Percentiles rank a stretch among this genome's conserved stretches.
phyloP scores from a whole-genome alignment of 306 rosid genomes.

The Casuarina equisetifolia region DNA sequence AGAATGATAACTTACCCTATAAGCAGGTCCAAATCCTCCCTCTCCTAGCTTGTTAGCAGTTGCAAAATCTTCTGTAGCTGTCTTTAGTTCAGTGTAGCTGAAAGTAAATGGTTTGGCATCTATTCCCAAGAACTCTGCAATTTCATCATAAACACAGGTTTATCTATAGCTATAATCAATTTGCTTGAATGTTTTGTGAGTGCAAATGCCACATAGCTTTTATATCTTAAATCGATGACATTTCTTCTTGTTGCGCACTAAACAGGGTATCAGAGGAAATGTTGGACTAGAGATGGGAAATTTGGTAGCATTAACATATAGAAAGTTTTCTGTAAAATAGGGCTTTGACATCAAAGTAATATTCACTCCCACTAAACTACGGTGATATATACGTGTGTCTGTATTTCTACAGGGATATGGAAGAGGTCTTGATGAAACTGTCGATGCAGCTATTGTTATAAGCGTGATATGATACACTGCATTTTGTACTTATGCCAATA shows the following conservation, averaged over 20 bases:
- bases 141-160: background rate
- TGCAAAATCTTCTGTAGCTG: too few species aligned
- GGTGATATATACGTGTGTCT: background rate
- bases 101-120: too few species aligned
- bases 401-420: too few species aligned
- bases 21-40: constrained; percentile 53
- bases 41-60: too few species aligned
- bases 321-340: background rate
- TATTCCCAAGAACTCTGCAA: too few species aligned
- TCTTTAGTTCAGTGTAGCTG: too few species aligned
- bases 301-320: background rate
- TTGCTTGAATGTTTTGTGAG: background rate
- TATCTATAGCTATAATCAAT: constrained; percentile 1
- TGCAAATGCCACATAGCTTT: background rate
- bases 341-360: background rate
- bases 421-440: background rate
- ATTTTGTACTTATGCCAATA: background rate
- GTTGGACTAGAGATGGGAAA: background rate
- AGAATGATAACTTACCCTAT: constrained; percentile 44
- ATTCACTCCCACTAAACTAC: background rate
- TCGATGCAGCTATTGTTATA: background rate
- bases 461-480: background rate
- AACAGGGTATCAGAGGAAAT: too few species aligned
- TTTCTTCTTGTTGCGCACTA: background rate
- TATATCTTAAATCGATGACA: background rate